Evolutionary conservation across 2,329 filamentous ascomycete species (phyloP), one percentile per base, ranked within the genome.

Genomic region (Cylindrodendrum hubeiense): DNA sequence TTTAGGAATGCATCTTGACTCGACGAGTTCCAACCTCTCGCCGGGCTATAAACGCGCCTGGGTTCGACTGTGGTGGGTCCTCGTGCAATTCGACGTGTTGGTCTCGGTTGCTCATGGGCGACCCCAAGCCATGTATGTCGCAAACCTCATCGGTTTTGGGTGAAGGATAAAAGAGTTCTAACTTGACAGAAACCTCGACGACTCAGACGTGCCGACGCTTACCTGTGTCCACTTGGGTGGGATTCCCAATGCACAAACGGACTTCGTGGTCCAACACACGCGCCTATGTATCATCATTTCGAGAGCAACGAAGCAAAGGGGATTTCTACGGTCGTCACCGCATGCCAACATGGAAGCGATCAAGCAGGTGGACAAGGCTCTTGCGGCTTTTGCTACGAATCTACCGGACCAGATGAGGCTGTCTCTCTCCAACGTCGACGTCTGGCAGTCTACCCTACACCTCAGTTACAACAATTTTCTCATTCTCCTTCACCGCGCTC

Each of bases 231-330:
- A 86, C 72, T 85, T 86, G 53, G 77, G 82, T 63, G 81, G 66
- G 10, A 60, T 73, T 2, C 51, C 60, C 2, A 39, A 80, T 15
- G 82, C 80, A 61, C 79, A 81, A 3, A 64, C 75, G 5, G 77
- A 77, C 24, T 82, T 84, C n/a, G 80, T 81, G 13, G 82, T 84
- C 33, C 79, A 84, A 34, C 83, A 83, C 56, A 80, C 82, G 2
- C 79, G 80, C 43, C 78, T 86, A 1, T 85, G 83, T 65, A 79
- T 82, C 24, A 82, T 85, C 72, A 80, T 85, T 30, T 83, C 77
- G 69, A 56, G 78, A 78, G 67, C 68, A 9, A 71, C 73, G 67
- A 55, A 56, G 12, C 52, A 67, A 17, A 66, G 66, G 15, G 60
- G 58, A 52, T 53, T 65, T 8, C 39, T 64, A 9, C 34, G 50